These are phyloP conservation scores for Phytopythium litorale DNA, from an alignment of 352 stramenopile species.

Conservation along the genomic window DNA sequence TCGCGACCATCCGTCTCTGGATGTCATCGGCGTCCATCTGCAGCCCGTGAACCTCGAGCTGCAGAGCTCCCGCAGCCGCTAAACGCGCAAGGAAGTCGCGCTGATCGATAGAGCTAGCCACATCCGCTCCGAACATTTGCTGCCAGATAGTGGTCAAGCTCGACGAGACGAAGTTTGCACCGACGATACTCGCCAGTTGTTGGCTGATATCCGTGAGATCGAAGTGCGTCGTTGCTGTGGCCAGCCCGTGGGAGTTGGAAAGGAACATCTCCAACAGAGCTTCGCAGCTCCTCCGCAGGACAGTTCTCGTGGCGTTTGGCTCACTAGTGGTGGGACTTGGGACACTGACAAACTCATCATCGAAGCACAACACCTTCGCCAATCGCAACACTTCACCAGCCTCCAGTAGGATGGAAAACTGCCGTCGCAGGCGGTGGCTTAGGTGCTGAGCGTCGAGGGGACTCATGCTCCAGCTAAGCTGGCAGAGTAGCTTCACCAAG, in stretches of 20 bases:
- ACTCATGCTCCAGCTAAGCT: neutral
- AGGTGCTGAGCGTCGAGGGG: neutral
- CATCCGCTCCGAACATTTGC: conserved; percentile 32
- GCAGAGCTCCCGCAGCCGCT: neutral
- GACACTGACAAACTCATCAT: conserved; percentile 15
- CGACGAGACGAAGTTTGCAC: conserved; percentile 9
- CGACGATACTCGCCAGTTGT: conserved; percentile 9
- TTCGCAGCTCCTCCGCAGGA: conserved; percentile 22
- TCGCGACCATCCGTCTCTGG: conserved; percentile 8
- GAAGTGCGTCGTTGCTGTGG: conserved; percentile 33
- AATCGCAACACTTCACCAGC: conserved; percentile 30
- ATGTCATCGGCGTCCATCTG: neutral
- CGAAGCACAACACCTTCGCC: conserved; percentile 35
- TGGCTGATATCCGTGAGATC: conserved; percentile 22
- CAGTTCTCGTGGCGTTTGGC: neutral
- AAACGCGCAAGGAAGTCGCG: conserved; percentile 2
- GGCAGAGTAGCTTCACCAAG: neutral
- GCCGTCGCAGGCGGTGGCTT: neutral
- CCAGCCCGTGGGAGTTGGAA: conserved; percentile 12
- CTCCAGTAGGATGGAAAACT: neutral
- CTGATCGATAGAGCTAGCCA: conserved; percentile 28
- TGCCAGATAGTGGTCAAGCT: conserved; percentile 40
- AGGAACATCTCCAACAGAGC: conserved; percentile 28
- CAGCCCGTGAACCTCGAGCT: neutral
- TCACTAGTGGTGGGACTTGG: neutral